A percentile compares a stretch with the other conserved stretches of the same genome.
These are phyloP conservation scores for Collybiopsis confluens DNA, from an alignment of 768 basidiomycete genomes.

Conservation along the genomic window DNA sequence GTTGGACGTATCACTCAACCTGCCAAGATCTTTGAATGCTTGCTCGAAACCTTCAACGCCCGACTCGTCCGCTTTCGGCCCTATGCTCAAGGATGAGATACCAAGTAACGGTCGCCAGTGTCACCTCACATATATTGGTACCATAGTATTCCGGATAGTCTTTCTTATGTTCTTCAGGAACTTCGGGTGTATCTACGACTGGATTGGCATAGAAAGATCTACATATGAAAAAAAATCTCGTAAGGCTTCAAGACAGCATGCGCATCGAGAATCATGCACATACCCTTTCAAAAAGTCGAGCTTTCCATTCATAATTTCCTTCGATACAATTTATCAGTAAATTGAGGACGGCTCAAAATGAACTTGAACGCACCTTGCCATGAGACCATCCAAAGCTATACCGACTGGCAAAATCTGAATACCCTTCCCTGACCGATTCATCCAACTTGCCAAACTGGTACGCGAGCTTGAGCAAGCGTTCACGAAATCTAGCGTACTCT, in stretches of 20 bases:
- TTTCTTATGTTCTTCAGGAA: conserved; percentile 47
- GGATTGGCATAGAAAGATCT: conserved; percentile 96
- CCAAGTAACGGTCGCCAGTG: too few species aligned
- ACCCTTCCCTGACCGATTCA: conserved; percentile 63
- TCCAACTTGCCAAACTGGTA: conserved; percentile 74
- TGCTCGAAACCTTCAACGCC: conserved; percentile 75
- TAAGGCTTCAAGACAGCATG: conserved; percentile 2
- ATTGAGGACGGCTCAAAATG: not conserved
- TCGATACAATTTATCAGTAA: not conserved
- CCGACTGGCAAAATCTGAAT: conserved; percentile 64
- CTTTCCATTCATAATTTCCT: conserved; percentile 97
- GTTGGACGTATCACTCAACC: conserved; percentile 29
- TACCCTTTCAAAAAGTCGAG: conserved; percentile 44
- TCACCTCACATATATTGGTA: conserved; percentile 73
- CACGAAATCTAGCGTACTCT: conserved; percentile 58
- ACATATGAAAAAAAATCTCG: conserved; percentile 82
- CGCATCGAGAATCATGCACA: too few species aligned
- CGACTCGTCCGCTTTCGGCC: conserved; percentile 57
- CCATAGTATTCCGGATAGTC: conserved; percentile 84
- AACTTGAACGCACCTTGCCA: conserved; percentile 61
- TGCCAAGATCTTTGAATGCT: conserved; percentile 84
- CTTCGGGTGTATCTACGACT: conserved; percentile 59
- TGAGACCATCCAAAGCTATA: conserved; percentile 99
- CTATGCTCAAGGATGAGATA: conserved; percentile 26
- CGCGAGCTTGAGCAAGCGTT: conserved; percentile 69